These are phyloP conservation scores for Annulohypoxylon moriforme DNA, from an alignment of 495 filamentous ascomycete genomes.

Conservation along the genomic window DNA sequence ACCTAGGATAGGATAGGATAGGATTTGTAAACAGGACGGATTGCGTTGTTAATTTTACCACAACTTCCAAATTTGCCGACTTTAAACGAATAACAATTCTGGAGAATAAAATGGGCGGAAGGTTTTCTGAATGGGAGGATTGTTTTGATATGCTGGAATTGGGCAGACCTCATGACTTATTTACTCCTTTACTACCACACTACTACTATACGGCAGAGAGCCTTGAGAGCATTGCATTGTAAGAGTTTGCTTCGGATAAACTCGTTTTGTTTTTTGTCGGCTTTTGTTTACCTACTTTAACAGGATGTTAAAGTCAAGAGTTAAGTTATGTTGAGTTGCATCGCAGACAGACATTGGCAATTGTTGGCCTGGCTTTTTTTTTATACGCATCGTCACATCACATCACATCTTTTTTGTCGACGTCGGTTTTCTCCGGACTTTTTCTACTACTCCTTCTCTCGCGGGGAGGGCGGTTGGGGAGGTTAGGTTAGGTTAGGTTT, in stretches of 20 bases:
- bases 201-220: constrained; percentile 22
- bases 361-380: not conserved
- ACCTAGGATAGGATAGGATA: not conserved
- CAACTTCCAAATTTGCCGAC: not conserved
- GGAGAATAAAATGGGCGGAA: not conserved
- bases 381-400: not conserved
- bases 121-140: constrained; percentile 13
- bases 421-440: not conserved
- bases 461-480: constrained; percentile 10
- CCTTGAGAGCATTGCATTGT: constrained; percentile 30
- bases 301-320: not conserved
- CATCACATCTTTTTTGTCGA: constrained; percentile 10
- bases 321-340: not conserved
- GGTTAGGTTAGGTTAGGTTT: not conserved
- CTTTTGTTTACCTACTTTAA: not conserved
- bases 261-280: constrained; percentile 27
- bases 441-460: constrained; percentile 6
- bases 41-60: not conserved
- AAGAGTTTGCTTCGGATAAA: constrained; percentile 24
- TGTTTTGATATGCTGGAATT: constrained; percentile 6
- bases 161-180: constrained; percentile 5
- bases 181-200: not conserved
- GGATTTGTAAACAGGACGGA: not conserved
- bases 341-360: constrained; percentile 16
- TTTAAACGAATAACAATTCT: not conserved